Evolutionary conservation across 2,329 filamentous ascomycete genomes (phyloP).

Genomic region (Zarea fungicola): DNA sequence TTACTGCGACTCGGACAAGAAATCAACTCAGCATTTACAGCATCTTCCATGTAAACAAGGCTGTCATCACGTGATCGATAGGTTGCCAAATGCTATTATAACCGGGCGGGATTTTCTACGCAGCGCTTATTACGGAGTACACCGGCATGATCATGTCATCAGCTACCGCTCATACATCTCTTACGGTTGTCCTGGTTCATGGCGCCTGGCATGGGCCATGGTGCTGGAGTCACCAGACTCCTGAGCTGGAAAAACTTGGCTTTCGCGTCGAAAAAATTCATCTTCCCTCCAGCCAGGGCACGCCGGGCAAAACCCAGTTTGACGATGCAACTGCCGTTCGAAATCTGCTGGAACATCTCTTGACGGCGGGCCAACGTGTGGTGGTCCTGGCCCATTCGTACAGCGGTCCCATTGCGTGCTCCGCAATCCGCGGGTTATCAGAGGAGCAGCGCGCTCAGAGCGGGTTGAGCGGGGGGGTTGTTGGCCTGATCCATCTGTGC

Average conservation of each 20-base stretch:
- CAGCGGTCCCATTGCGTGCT: slow-evolving; percentile 32
- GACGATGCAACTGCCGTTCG: slow-evolving; percentile 30
- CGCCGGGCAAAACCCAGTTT: slow-evolving; percentile 19
- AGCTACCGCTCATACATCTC: too few species aligned
- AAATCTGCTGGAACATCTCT: slow-evolving; percentile 22
- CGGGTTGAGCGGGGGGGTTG: background rate
- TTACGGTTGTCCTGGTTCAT: slow-evolving; percentile 31
- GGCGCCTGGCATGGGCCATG: slow-evolving; percentile 34
- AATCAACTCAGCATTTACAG: too few species aligned
- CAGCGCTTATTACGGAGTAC: too few species aligned
- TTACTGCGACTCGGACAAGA: too few species aligned
- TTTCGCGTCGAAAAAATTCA: slow-evolving; percentile 19
- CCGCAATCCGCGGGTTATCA: background rate
- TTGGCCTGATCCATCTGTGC: background rate
- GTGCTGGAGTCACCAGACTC: slow-evolving; percentile 24
- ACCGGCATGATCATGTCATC: too few species aligned
- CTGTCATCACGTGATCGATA: too few species aligned
- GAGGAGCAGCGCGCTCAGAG: background rate
- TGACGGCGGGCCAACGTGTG: slow-evolving; percentile 33
- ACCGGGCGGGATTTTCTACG: too few species aligned
- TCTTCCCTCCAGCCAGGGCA: slow-evolving; percentile 28
- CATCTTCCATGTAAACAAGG: too few species aligned
- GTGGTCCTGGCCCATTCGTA: slow-evolving; percentile 39
- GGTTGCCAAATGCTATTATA: too few species aligned
- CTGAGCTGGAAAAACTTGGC: slow-evolving; percentile 27